Base-by-base conservation (phyloP, 768 basidiomycete genomes). In the Tricholoma bakamatsutake region DNA sequence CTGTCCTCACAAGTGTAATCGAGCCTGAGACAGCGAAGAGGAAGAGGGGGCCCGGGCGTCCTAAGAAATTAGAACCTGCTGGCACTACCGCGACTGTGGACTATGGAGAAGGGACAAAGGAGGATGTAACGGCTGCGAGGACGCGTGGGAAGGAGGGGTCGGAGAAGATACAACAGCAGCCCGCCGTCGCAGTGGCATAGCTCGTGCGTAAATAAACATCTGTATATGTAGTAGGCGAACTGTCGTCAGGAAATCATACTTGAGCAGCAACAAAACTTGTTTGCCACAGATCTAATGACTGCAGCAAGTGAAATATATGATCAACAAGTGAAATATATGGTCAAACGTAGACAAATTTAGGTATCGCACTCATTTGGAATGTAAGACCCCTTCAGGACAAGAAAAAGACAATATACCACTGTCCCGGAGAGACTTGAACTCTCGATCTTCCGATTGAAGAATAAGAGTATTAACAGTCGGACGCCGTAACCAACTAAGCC, bases 121-220 rank as follows among this genome's bases (percentile, higher is more conserved):
- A 48, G 21, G 59, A 57, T 33, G 57, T 40, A 1, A 57, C 59
- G 27, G 63, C 61, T 42, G 56, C 61, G 31, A 50, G 58, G 12
- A 64, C 59, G 12, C 61, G 61, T 15, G 60, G 61, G 1, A 59
- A 61, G 27, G 58, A 55, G 54, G 55, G 49, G 17, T 27, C 30
- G 35, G 18, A 12, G 12, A 30, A 28, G 28, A 17, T 30, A 17
- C 46, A 30, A n/a, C 46, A 31, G 7, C 28, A 48, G 39, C 37
- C 34, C 4, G 50, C 50, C 13, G 34, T 34, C 17, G 50, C n/a
- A 17, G 27, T 24, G 18, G 7, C 24, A 21, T 52, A 28, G 13
- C 3, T 52, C 18, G 33, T 15, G 21, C 42, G 21, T 12, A 21
- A 39, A n/a, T 15, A 5, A 39, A 11, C n/a, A 2, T 37, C 35